A percentile compares a stretch with the other conserved stretches of the same genome.
phyloP scores from a whole-genome alignment of 208 protist genomes.

The Wallacemonas sp. region DNA sequence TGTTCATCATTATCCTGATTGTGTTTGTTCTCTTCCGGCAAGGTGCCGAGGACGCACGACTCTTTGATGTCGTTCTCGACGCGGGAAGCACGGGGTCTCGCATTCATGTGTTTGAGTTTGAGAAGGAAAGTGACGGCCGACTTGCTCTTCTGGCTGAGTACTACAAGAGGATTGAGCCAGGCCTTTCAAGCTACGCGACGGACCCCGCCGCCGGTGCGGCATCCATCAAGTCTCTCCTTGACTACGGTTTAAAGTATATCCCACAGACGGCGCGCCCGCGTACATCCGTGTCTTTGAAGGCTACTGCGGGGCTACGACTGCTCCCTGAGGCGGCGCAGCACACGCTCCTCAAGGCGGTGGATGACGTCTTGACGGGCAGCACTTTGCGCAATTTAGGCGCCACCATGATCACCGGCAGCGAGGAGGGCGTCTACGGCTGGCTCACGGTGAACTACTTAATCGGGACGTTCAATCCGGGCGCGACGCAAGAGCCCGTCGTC shows the following conservation, averaged over 20 bases:
- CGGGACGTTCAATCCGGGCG: neutral
- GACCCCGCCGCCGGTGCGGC: constrained; percentile 17
- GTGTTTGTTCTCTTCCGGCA: constrained; percentile 1
- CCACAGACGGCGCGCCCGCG: constrained; percentile 29
- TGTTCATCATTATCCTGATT: constrained; percentile 9
- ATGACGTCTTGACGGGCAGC: constrained; percentile 11
- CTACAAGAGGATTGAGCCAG: constrained; percentile 45
- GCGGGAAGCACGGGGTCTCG: constrained; percentile 75
- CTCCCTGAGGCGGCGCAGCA: constrained; percentile 27
- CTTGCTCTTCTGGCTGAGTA: constrained; percentile 38
- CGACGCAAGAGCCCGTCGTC: constrained; percentile 8
- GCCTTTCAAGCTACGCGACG: constrained; percentile 41
- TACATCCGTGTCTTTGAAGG: constrained; percentile 55
- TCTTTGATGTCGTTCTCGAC: constrained; percentile 68
- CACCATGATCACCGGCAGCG: constrained; percentile 55
- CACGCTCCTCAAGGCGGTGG: constrained; percentile 32
- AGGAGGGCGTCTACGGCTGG: constrained; percentile 82
- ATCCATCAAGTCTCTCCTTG: constrained; percentile 34
- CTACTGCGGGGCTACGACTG: constrained; percentile 68
- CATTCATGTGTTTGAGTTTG: constrained; percentile 62
- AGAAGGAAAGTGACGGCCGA: constrained; percentile 15
- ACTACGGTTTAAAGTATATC: constrained; percentile 28
- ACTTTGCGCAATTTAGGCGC: constrained; percentile 37
- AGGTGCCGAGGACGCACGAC: neutral
- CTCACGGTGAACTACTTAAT: constrained; percentile 86